Evolutionary conservation across 495 filamentous ascomycete genomes (phyloP).

Genomic region (Immersiella caudata): DNA sequence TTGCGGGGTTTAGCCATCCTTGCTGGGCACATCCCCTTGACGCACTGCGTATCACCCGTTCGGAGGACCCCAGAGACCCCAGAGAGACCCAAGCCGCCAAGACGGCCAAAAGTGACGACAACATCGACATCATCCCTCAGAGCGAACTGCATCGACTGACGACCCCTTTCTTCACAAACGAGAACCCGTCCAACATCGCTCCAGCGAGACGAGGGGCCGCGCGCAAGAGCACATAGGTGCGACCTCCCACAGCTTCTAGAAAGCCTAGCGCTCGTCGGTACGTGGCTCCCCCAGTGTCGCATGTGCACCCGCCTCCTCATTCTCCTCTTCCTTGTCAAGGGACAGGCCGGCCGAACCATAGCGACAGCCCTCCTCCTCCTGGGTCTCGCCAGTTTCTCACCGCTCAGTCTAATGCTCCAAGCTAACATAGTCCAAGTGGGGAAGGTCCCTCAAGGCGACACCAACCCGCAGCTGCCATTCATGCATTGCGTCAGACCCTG

Average conservation of each 20-base stretch:
- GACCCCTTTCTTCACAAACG: background rate
- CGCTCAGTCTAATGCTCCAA: background rate
- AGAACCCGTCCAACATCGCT: background rate
- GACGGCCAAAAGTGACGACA: constrained; percentile 9
- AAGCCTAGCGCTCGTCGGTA: background rate
- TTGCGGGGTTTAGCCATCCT: background rate
- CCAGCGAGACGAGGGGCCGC: background rate
- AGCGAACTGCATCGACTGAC: background rate
- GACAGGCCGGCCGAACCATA: background rate
- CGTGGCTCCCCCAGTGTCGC: constrained; percentile 2
- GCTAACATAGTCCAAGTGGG: constrained; percentile 16
- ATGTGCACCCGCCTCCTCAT: constrained; percentile 14
- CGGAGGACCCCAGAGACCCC: background rate
- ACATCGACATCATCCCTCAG: constrained; percentile 13
- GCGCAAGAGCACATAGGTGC: background rate
- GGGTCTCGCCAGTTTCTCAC: background rate
- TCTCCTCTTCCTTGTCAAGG: background rate
- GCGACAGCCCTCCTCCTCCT: background rate
- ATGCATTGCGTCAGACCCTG: constrained; percentile 15
- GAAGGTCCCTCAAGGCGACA: constrained; percentile 9
- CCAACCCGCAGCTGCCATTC: constrained; percentile 13
- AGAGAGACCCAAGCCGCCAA: constrained; percentile 8
- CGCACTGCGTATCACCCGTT: background rate
- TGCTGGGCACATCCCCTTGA: background rate
- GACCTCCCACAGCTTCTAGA: background rate